Conservation (phyloP, 768 basidiomycete species). For the Austroboletus festivus region DNA sequence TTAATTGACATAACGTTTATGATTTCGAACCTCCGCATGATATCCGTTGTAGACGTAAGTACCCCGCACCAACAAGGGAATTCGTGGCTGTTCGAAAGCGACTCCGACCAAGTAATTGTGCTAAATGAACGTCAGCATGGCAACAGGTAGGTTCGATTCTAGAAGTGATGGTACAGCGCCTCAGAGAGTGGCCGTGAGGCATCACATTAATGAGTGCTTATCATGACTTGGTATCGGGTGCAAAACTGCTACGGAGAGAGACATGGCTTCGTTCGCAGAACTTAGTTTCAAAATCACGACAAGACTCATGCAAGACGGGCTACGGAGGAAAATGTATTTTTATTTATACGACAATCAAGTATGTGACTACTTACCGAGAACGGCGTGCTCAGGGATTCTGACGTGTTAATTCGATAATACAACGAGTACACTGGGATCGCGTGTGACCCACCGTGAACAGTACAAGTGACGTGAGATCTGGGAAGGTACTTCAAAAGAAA, state of each 20-base stretch:
- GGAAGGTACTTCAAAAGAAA: too few species aligned
- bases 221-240: slow-evolving; percentile 14
- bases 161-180: slow-evolving; percentile 12
- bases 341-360: too few species aligned
- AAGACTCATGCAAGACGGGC: not conserved
- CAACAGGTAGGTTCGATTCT: slow-evolving; percentile 22
- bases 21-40: slow-evolving; percentile 23
- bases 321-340: too few species aligned
- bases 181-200: slow-evolving; percentile 7
- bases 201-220: slow-evolving; percentile 16
- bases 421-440: too few species aligned
- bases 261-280: too few species aligned
- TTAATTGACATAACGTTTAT: not conserved
- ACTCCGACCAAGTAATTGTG: slow-evolving; percentile 22
- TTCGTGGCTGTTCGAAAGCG: slow-evolving; percentile 13
- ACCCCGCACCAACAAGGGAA: slow-evolving; percentile 11
- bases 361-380: slow-evolving; percentile 11
- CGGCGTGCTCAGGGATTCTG: slow-evolving; percentile 13
- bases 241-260: slow-evolving; percentile 1
- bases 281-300: not conserved
- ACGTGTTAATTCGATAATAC: too few species aligned
- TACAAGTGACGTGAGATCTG: too few species aligned
- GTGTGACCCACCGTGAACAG: too few species aligned
- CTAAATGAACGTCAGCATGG: slow-evolving; percentile 11
- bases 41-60: slow-evolving; percentile 27